Evolutionary conservation across 805 yeast genomes (phyloP).

Genomic region (Candida michaelii): DNA sequence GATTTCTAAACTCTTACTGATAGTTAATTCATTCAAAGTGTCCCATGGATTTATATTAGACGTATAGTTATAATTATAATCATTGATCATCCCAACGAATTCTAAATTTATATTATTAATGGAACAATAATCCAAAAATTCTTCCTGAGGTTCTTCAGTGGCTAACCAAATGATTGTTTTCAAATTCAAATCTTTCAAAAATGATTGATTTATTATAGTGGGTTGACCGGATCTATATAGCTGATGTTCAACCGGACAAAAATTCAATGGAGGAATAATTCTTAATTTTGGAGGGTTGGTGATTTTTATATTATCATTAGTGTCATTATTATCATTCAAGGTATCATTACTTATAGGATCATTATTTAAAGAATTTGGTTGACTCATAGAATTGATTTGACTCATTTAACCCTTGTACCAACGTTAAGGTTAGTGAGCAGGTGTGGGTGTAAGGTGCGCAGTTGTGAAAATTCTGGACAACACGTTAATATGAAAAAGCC

Average conservation of each 20-base stretch:
- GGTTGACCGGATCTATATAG: conserved; percentile 94
- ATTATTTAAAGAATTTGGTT: neutral
- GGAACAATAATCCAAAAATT: conserved; percentile 77
- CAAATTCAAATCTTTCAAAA: conserved; percentile 68
- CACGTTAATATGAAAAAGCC: conserved; percentile 3
- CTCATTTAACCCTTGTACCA: neutral
- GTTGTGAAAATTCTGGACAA: conserved; percentile 4
- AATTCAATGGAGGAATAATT: conserved; percentile 91
- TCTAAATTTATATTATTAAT: conserved; percentile 70
- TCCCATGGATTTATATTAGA: conserved; percentile 90
- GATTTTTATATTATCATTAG: conserved; percentile 18
- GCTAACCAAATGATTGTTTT: conserved; percentile 92
- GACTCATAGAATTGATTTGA: neutral
- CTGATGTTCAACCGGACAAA: conserved; percentile 89
- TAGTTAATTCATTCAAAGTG: conserved; percentile 80
- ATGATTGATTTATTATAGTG: conserved; percentile 86
- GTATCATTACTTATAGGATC: neutral
- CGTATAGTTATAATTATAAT: conserved; percentile 39
- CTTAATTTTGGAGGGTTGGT: conserved; percentile 58
- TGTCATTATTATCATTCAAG: neutral
- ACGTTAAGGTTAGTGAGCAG: neutral
- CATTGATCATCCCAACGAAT: conserved; percentile 80
- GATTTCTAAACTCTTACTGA: conserved; percentile 73
- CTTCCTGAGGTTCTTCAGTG: conserved; percentile 92
- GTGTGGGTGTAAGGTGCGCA: conserved; percentile 1